Evolutionary conservation across 2,329 filamentous ascomycete species (phyloP).

Genomic region (Phyllosticta ampelicida): DNA sequence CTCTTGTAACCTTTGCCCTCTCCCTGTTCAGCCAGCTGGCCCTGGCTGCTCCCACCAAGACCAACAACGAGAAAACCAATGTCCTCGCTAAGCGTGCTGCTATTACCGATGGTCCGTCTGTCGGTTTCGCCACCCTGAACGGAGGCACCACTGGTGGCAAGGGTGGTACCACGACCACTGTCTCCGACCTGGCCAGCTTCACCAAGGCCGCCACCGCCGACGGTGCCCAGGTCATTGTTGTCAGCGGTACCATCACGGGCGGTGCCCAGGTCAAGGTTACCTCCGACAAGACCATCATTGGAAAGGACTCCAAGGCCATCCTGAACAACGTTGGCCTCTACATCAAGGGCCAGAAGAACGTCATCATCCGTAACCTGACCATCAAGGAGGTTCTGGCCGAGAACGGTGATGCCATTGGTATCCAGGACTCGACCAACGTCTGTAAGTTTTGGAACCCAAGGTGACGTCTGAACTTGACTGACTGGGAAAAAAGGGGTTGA

Average conservation of each 20-base stretch:
- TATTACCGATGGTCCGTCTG: constrained; percentile 19
- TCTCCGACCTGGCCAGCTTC: constrained; percentile 29
- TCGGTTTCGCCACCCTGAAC: constrained; percentile 25
- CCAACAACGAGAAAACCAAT: constrained; percentile 13
- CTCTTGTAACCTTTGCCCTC: constrained; percentile 20
- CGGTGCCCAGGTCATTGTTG: constrained; percentile 35
- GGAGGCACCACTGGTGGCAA: constrained; percentile 30
- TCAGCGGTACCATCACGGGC: constrained; percentile 36
- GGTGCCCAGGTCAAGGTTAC: constrained; percentile 35
- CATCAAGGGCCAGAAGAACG: constrained; percentile 40
- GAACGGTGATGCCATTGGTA: constrained; percentile 42
- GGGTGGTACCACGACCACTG: constrained; percentile 25
- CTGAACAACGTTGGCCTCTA: constrained; percentile 39
- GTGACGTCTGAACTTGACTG: constrained; percentile 28
- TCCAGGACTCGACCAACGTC: constrained; percentile 39
- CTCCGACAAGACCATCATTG: constrained; percentile 43
- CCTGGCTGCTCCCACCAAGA: constrained; percentile 24
- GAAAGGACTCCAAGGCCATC: constrained; percentile 35
- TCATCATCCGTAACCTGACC: constrained; percentile 48
- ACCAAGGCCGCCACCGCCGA: constrained; percentile 35
- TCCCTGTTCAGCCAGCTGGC: constrained; percentile 17
- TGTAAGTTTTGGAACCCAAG: constrained; percentile 27
- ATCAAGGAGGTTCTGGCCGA: constrained; percentile 38
- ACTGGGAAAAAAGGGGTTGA: constrained; percentile 44
- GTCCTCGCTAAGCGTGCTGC: constrained; percentile 20